Percentiles rank a stretch among this genome's conserved stretches.
phyloP scores from a whole-genome alignment of 1,139 yeast species.

The Yamadazyma taylorii region DNA sequence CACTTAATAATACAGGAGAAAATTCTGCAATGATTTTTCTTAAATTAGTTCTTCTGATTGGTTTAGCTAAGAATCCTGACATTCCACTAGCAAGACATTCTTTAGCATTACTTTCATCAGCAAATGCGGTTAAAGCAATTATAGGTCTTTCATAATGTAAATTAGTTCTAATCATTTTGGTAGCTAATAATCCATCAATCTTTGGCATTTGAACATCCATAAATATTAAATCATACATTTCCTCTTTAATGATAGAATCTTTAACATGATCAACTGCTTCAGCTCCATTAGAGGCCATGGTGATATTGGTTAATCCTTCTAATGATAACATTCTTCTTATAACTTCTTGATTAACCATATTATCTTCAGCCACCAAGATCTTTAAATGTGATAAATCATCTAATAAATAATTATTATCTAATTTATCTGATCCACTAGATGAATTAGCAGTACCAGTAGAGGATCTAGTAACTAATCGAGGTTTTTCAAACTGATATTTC shows the following conservation, averaged over 20 bases:
- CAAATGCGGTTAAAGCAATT: slow-evolving; percentile 92
- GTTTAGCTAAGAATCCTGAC: slow-evolving; percentile 87
- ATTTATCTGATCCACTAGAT: slow-evolving; percentile 20
- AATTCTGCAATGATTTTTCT: slow-evolving; percentile 51
- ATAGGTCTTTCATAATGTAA: slow-evolving; percentile 71
- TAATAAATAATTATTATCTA: slow-evolving; percentile 21
- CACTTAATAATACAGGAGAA: slow-evolving; percentile 32
- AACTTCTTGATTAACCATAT: slow-evolving; percentile 87
- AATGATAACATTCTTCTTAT: slow-evolving; percentile 78
- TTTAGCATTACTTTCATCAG: slow-evolving; percentile 80
- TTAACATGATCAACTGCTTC: slow-evolving; percentile 73
- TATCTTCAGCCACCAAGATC: slow-evolving; percentile 93
- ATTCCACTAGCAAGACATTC: slow-evolving; percentile 82
- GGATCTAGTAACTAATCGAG: slow-evolving; percentile 46
- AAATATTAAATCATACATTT: slow-evolving; percentile 67
- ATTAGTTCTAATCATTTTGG: slow-evolving; percentile 66
- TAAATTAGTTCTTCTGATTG: slow-evolving; percentile 71
- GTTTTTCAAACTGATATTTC: slow-evolving; percentile 34
- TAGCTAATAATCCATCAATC: slow-evolving; percentile 83
- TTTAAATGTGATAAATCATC: slow-evolving; percentile 41
- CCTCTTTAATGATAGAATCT: slow-evolving; percentile 41
- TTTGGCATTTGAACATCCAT: slow-evolving; percentile 99
- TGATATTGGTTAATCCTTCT: slow-evolving; percentile 72
- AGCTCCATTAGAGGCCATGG: slow-evolving; percentile 85
- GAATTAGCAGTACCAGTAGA: slow-evolving; percentile 62